Evolutionary conservation across 176 grass and related monocot species (phyloP).

Genomic region (Rhynchospora pubera): DNA sequence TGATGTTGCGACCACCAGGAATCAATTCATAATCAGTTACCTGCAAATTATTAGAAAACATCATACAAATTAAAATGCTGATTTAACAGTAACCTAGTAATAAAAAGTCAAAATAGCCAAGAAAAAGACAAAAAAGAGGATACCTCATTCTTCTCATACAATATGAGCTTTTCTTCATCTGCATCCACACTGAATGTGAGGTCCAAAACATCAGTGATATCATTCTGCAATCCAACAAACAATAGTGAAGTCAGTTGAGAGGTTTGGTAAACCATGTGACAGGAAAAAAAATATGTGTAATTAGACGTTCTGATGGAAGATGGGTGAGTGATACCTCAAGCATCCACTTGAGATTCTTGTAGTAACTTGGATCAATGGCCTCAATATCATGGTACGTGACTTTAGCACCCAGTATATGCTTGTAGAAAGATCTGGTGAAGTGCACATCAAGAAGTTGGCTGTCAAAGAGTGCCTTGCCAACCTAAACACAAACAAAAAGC

Average conservation of each 20-base stretch:
- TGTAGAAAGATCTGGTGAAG: constrained; percentile 99
- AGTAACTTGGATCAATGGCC: constrained; percentile 96
- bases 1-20: constrained; percentile 84
- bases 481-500: constrained; percentile 34
- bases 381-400: constrained; percentile 99
- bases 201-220: constrained; percentile 91
- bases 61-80: background rate
- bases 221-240: constrained; percentile 57
- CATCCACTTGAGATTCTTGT: constrained; percentile 98
- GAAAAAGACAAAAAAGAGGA: background rate
- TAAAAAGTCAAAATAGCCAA: constrained; percentile 8
- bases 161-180: constrained; percentile 93
- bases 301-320: background rate
- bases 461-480: constrained; percentile 99
- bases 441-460: constrained; percentile 92
- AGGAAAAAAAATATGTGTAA: background rate
- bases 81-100: background rate
- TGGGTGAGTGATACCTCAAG: constrained; percentile 60
- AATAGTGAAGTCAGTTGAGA: constrained; percentile 16
- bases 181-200: constrained; percentile 96
- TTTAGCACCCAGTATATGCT: constrained; percentile 95
- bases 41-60: constrained; percentile 32
- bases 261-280: background rate
- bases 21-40: constrained; percentile 98
- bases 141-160: constrained; percentile 88